Conservation (phyloP, 441 rosid genomes). For the Eutrema salsugineum region DNA sequence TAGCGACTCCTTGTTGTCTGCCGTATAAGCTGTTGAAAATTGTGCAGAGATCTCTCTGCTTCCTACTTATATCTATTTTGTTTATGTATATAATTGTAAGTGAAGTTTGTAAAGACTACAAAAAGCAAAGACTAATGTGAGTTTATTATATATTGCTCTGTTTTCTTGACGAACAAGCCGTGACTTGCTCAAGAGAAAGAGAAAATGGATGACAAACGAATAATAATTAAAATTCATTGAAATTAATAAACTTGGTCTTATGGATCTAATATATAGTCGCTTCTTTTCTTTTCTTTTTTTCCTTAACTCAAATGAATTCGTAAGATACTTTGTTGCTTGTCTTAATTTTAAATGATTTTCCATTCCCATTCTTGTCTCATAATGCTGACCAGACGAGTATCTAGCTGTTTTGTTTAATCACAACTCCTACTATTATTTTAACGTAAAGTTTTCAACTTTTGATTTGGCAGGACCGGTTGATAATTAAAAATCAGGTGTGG, state of each 20-base stretch:
- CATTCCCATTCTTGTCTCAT: constrained; percentile 1
- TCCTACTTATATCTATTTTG: not conserved
- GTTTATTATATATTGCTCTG: constrained; percentile 5
- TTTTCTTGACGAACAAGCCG: constrained; percentile 29
- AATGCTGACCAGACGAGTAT: not conserved
- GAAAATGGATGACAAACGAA: not conserved
- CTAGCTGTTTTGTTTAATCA: constrained; percentile 16
- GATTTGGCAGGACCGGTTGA: not conserved
- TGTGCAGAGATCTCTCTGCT: constrained; percentile 9
- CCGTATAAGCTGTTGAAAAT: not conserved
- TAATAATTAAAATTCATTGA: not conserved
- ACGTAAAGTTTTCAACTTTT: not conserved
- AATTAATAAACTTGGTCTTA: not conserved
- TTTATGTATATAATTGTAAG: not conserved
- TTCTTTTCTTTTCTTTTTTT: not conserved
- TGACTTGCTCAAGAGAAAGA: constrained; percentile 1
- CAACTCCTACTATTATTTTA: constrained; percentile 4
- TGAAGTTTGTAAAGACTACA: constrained; percentile 13
- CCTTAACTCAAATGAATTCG: not conserved
- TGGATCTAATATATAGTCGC: not conserved
- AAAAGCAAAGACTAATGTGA: too few relatives aligned
- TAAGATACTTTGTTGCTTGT: not conserved
- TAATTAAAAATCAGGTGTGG: not conserved
- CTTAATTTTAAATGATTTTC: not conserved
- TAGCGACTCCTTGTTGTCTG: constrained; percentile 14